Base-by-base conservation (phyloP, 768 basidiomycete species). In the Inosperma sp. region DNA sequence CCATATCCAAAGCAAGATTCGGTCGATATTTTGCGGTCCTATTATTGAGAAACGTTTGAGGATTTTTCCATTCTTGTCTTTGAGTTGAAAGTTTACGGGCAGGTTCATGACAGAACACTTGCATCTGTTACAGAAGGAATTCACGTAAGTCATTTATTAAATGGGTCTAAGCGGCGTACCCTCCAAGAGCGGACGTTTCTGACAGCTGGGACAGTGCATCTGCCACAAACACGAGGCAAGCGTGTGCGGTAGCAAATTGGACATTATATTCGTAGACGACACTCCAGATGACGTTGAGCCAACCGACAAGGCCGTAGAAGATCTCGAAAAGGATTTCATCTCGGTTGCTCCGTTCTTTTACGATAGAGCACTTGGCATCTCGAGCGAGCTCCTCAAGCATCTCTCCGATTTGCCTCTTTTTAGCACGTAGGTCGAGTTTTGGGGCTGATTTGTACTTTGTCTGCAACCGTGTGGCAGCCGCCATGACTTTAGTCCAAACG, bases 201-300 rank as follows among this genome's bases (percentile, higher is more conserved):
- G 57, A 68, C 40, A 84, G 68, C 43, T 74, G 72, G 4, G 68
- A 62, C 33, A 83, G 53, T 0, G 73, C 72, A 12, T 78, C 74
- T 36, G 72, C 72, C 7, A 72, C 68, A 51, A 77, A 81, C 21
- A 83, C 55, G 2, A 87, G 73, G 56, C 81, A 83, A 2, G 62
- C 56, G 56, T 87, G 85, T 0, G 80, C 84, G 19, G 69, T 57
- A 2, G 55, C 49, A 54, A 77, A 86, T 55, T 79, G 63, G 26
- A 75, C 72, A 14, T 74, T 67, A 55, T 81, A 75, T 54, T 86
- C 83, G 55, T 78, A 85, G 7, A 78, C 78, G 26, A 75, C 70
- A 47, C 62, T 70, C 85, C 85, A 87, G 29, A 86, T 78, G 54
- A 81, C 76, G 59, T 72, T 78, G 41, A 86, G 59, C 83, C 83